Evolutionary conservation across 2,329 filamentous ascomycete genomes (phyloP).

Genomic region (Cladosporium colombiae): DNA sequence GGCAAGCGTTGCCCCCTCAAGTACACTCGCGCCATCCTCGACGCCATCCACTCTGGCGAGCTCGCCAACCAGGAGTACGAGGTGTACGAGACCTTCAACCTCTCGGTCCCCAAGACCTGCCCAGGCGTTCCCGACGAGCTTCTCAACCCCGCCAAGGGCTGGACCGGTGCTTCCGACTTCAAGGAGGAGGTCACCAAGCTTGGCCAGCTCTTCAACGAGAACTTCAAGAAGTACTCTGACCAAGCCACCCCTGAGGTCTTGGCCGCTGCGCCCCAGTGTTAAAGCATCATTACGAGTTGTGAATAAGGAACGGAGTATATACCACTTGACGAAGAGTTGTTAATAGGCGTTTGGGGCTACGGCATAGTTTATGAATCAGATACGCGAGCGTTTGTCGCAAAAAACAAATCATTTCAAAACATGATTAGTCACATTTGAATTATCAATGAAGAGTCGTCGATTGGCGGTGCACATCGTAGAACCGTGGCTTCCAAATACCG

Average conservation of each 20-base stretch:
- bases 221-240: slow-evolving; percentile 91
- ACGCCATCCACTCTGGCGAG: slow-evolving; percentile 96
- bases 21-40: slow-evolving; percentile 97
- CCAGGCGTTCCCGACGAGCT: slow-evolving; percentile 86
- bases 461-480: neutral
- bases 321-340: slow-evolving; percentile 14
- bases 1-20: slow-evolving; percentile 97
- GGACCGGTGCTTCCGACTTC: slow-evolving; percentile 85
- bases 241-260: slow-evolving; percentile 62
- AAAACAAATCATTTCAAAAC: neutral
- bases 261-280: slow-evolving; percentile 44
- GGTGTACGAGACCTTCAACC: slow-evolving; percentile 94
- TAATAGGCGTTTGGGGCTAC: slow-evolving; percentile 10
- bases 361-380: slow-evolving; percentile 10
- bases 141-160: slow-evolving; percentile 90
- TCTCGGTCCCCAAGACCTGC: slow-evolving; percentile 90
- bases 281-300: neutral
- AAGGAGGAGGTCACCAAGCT: slow-evolving; percentile 86
- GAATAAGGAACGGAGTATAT: slow-evolving; percentile 13
- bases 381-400: neutral
- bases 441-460: too few relatives aligned
- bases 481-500: neutral
- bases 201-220: slow-evolving; percentile 85
- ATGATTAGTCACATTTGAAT: neutral
- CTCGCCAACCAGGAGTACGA: slow-evolving; percentile 92